Percentiles rank a stretch among this genome's conserved stretches.
Evolutionary conservation across 371 early-diverging fungal species (phyloP).

Genomic region (Smittium mucronatum): DNA sequence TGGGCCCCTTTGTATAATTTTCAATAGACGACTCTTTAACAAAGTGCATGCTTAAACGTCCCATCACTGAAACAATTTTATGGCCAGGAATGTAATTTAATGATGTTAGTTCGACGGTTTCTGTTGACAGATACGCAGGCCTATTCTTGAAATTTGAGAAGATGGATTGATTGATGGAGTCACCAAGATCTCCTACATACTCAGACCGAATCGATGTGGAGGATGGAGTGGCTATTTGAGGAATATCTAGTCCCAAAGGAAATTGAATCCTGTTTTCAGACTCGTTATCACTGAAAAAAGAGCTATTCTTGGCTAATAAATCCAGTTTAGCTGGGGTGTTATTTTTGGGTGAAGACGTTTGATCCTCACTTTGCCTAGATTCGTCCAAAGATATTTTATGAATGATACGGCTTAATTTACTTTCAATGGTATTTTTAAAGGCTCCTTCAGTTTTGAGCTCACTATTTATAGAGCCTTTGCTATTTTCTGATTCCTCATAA

Average conservation of each 20-base stretch:
- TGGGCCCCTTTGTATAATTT: constrained; percentile 25
- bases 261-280: neutral
- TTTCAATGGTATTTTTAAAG: neutral
- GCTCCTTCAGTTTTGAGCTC: neutral
- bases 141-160: neutral
- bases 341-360: neutral
- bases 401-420: neutral
- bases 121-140: neutral
- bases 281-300: neutral
- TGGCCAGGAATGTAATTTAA: constrained; percentile 43
- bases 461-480: neutral
- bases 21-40: constrained; percentile 49
- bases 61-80: constrained; percentile 37
- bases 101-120: constrained; percentile 36
- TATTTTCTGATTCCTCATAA: neutral
- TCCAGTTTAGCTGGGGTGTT: neutral
- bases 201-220: neutral
- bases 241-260: neutral
- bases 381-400: neutral
- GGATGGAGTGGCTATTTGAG: neutral
- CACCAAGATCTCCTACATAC: neutral
- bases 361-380: neutral
- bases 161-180: neutral
- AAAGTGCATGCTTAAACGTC: constrained; percentile 57
- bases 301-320: neutral